Conservation (phyloP, 805 yeast genomes). For the Pichia pseudocactophila region DNA sequence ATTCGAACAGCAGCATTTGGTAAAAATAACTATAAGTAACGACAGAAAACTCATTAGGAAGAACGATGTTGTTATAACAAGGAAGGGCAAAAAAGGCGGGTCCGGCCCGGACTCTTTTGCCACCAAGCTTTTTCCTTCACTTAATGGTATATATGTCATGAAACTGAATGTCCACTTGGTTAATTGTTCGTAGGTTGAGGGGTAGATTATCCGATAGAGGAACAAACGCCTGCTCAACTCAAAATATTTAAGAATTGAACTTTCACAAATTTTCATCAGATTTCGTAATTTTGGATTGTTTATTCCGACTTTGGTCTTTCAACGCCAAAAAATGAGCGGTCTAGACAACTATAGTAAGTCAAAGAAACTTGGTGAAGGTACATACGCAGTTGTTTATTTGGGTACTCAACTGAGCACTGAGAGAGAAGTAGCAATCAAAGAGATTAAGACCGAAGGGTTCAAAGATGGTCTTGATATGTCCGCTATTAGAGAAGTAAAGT, state of each 20-base stretch:
- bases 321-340: constrained; percentile 8
- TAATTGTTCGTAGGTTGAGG: too few relatives aligned
- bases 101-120: neutral
- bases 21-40: neutral
- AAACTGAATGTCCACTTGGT: too few relatives aligned
- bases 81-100: constrained; percentile 2
- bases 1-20: constrained; percentile 3
- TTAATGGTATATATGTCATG: too few relatives aligned
- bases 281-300: neutral
- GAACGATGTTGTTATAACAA: constrained; percentile 2
- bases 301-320: neutral
- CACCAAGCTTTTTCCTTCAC: neutral
- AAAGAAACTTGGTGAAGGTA: constrained; percentile 95
- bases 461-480: constrained; percentile 98
- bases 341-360: constrained; percentile 37
- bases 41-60: neutral
- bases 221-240: too few relatives aligned
- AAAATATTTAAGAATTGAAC: too few relatives aligned
- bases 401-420: constrained; percentile 55
- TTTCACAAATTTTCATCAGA: too few relatives aligned
- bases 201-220: too few relatives aligned
- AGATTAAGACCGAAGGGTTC: constrained; percentile 87
- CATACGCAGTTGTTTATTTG: constrained; percentile 91
- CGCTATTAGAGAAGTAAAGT: constrained; percentile 89
- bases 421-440: constrained; percentile 80